Evolutionary conservation across 2,329 filamentous ascomycete species (phyloP).

Genomic region (Nothophoma quercina): DNA sequence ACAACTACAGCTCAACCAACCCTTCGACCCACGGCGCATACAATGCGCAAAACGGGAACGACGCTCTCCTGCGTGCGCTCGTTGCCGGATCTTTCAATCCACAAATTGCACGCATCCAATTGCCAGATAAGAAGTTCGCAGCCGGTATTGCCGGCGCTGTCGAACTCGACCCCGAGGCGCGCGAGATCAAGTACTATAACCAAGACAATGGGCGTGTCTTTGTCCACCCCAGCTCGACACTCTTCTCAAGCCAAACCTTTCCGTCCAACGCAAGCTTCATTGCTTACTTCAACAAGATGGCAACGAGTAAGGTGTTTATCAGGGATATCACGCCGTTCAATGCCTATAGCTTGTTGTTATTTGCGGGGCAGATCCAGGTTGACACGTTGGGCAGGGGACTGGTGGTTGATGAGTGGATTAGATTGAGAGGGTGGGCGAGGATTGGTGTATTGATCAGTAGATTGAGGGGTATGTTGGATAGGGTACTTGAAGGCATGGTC

Average conservation of each 20-base stretch:
- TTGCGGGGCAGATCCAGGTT: conserved; percentile 82
- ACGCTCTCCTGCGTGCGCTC: conserved; percentile 56
- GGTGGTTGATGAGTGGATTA: conserved; percentile 89
- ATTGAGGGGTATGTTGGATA: conserved; percentile 85
- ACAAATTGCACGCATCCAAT: conserved; percentile 89
- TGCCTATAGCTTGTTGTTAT: conserved; percentile 85
- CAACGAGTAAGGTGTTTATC: conserved; percentile 90
- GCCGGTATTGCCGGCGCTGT: conserved; percentile 87
- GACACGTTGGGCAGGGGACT: conserved; percentile 88
- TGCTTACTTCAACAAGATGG: conserved; percentile 90
- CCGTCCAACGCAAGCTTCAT: conserved; percentile 78
- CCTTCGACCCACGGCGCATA: conserved; percentile 42
- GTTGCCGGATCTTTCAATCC: conserved; percentile 67
- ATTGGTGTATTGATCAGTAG: conserved; percentile 89
- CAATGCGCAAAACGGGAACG: conserved; percentile 59
- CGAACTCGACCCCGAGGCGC: conserved; percentile 89
- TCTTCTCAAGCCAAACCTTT: conserved; percentile 85
- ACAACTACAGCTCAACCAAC: conserved; percentile 45
- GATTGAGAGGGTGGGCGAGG: conserved; percentile 87
- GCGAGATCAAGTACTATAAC: conserved; percentile 89
- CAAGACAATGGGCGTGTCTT: conserved; percentile 72
- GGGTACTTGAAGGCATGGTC: conserved; percentile 79
- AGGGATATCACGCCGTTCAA: conserved; percentile 94
- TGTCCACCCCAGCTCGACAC: conserved; percentile 85
- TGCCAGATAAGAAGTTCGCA: conserved; percentile 95